Percentiles rank a stretch among this genome's conserved stretches.
phyloP scores from a whole-genome alignment of 495 filamentous ascomycete genomes.

The Cladorrhinum samala region DNA sequence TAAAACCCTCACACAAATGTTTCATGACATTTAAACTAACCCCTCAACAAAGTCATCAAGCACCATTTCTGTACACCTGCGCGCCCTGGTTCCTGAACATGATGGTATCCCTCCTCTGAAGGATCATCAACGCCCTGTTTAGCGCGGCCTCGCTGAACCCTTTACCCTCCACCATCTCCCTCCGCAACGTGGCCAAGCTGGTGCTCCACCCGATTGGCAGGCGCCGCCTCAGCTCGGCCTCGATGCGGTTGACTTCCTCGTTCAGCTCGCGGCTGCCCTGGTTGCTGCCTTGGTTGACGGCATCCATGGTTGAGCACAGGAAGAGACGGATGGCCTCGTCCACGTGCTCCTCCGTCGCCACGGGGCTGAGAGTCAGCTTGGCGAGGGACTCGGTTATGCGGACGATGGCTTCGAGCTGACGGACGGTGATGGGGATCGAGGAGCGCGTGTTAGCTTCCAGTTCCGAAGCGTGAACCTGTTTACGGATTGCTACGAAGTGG shows the following conservation, averaged over 20 bases:
- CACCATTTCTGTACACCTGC: slow-evolving; percentile 73
- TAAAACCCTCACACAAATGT: too few relatives aligned
- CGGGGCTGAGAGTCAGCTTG: slow-evolving; percentile 76
- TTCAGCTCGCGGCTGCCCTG: slow-evolving; percentile 80
- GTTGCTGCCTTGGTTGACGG: slow-evolving; percentile 79
- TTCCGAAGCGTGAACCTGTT: slow-evolving; percentile 88
- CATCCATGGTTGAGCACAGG: slow-evolving; percentile 96
- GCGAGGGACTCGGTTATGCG: slow-evolving; percentile 95
- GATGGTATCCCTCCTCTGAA: slow-evolving; percentile 84
- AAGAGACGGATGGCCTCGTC: slow-evolving; percentile 98
- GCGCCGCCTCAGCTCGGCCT: slow-evolving; percentile 81
- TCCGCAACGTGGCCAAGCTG: slow-evolving; percentile 73
- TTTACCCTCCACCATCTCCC: slow-evolving; percentile 84
- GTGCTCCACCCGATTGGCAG: slow-evolving; percentile 95
- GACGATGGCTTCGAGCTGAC: slow-evolving; percentile 93
- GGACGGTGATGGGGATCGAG: slow-evolving; percentile 94
- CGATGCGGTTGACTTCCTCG: slow-evolving; percentile 81
- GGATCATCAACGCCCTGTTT: slow-evolving; percentile 72
- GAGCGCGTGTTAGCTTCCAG: slow-evolving; percentile 79
- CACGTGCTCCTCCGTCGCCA: slow-evolving; percentile 86
- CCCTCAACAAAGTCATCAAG: slow-evolving; percentile 15
- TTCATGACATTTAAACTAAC: neutral
- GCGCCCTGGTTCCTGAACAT: slow-evolving; percentile 84
- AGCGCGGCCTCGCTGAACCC: slow-evolving; percentile 83
- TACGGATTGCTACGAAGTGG: slow-evolving; percentile 94